Base-by-base conservation (phyloP, 2,329 filamentous ascomycete species). In the Nemania abortiva region DNA sequence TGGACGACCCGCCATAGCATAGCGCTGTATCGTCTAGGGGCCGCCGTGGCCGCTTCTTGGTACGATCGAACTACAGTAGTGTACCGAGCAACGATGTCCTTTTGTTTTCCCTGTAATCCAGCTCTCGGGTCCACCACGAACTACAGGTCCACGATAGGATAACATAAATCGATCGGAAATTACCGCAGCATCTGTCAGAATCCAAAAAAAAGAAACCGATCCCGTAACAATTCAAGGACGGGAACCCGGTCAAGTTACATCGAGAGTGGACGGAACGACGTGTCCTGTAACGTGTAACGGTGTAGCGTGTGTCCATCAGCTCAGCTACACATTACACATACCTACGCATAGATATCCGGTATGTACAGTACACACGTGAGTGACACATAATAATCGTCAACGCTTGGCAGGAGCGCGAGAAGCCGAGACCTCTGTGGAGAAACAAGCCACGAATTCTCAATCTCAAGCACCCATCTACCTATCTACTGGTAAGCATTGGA, bases 371-470 rank as follows among this genome's bases (percentile, higher is more conserved):
- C 31, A 20, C 34, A 55, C n/a, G 13, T 59, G 54, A 47, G 52
- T 64, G 29, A 56, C 31, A 65, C 50, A 34, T 20, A 37, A 22
- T 15, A 63, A n/a, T 52, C 20, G 24, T 47, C 58, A 42, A 60
- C 45, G 29, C 66, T 69, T 66, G 59, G 66, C 66, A 63, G 27
- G 54, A 53, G 49, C 50, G 52, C 39, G 18, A 61, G 45, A 55
- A 70, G 54, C 69, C 61, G 66, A 69, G 69, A 57, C 65, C 42
- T 61, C n/a, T 66, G 58, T 63, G 55, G 59, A 27, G 62, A 69
- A 66, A 47, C 39, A 60, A 58, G 66, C 62, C 66, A 66, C 63
- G 22, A 27, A 27, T 20, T 65, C 50, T 31, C 31, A 42, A 61
- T 57, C 39, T 56, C 56, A 42, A 52, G 56, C 52, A 39, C 29